Evolutionary conservation across 345 rosid genomes (phyloP).

Genomic region (Eucalyptus brandiana): DNA sequence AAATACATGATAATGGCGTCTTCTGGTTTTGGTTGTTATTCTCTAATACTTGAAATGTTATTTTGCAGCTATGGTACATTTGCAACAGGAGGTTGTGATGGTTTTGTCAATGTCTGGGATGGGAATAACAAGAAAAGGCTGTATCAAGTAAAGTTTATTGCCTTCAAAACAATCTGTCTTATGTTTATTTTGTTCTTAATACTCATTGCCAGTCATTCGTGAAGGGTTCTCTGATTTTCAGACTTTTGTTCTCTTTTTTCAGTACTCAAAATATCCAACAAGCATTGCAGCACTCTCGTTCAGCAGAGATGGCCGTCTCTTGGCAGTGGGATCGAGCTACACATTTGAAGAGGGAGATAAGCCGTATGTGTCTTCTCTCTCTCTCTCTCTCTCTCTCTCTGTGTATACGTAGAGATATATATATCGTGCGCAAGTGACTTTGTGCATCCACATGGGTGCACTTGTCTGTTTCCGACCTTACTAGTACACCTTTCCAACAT

Average conservation of each 20-base stretch:
- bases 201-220: background rate
- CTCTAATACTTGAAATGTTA: background rate
- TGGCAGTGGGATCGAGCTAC: slow-evolving; percentile 98
- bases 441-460: background rate
- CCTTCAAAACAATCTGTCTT: background rate
- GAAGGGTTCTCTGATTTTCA: background rate
- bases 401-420: background rate
- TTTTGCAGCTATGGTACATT: slow-evolving; percentile 88
- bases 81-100: slow-evolving; percentile 99
- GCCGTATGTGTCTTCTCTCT: slow-evolving; percentile 33
- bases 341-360: slow-evolving; percentile 97
- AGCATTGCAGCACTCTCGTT: slow-evolving; percentile 91
- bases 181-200: background rate
- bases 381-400: background rate
- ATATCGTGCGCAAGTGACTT: background rate
- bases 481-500: background rate
- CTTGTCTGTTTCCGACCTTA: background rate
- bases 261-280: slow-evolving; percentile 92
- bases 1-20: background rate
- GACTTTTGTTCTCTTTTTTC: slow-evolving; percentile 3
- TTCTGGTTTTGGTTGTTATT: background rate
- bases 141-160: slow-evolving; percentile 52
- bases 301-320: slow-evolving; percentile 88
- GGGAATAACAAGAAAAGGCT: slow-evolving; percentile 99
- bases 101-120: slow-evolving; percentile 95